Conservation (phyloP, 306 rosid species). For the Aeschynomene evenia region DNA sequence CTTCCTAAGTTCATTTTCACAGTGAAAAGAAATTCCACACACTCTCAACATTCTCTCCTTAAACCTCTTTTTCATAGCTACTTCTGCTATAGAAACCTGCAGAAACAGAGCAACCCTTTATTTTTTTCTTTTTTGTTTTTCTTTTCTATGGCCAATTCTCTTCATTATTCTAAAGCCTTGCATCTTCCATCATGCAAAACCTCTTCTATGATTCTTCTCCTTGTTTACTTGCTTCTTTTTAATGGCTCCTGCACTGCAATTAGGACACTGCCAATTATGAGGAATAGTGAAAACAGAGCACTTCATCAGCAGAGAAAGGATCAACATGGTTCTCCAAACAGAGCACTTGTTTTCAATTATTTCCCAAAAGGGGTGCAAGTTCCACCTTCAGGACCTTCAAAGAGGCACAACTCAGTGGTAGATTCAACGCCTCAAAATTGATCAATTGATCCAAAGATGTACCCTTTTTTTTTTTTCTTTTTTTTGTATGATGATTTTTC, state of each 20-base stretch:
- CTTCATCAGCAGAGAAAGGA: conserved; percentile 25
- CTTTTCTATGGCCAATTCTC: conserved; percentile 47
- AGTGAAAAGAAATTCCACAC: neutral
- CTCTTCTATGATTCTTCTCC: conserved; percentile 20
- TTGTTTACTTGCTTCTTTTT: conserved; percentile 44
- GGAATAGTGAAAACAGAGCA: conserved; percentile 25
- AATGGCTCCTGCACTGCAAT: conserved; percentile 54
- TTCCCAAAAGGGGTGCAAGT: conserved; percentile 68
- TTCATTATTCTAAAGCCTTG: conserved; percentile 34
- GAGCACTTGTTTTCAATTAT: conserved; percentile 57
- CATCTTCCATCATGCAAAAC: conserved; percentile 32
- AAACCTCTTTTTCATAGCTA: conserved; percentile 20
- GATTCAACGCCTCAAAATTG: conserved; percentile 59
- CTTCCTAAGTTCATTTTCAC: neutral
- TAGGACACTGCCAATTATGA: conserved; percentile 49
- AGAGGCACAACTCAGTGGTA: conserved; percentile 66
- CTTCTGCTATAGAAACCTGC: neutral
- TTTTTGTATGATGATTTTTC: conserved; percentile 5
- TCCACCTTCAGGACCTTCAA: conserved; percentile 93
- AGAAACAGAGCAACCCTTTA: neutral
- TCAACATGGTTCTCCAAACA: conserved; percentile 22
- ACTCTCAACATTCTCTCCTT: conserved; percentile 20
- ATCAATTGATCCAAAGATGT: conserved; percentile 7
- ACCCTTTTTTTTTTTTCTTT: neutral
- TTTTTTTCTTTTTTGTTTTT: too few relatives aligned